These are phyloP conservation scores for Posidonia australis DNA, from an alignment of 106 monocot species.

Conservation along the genomic window DNA sequence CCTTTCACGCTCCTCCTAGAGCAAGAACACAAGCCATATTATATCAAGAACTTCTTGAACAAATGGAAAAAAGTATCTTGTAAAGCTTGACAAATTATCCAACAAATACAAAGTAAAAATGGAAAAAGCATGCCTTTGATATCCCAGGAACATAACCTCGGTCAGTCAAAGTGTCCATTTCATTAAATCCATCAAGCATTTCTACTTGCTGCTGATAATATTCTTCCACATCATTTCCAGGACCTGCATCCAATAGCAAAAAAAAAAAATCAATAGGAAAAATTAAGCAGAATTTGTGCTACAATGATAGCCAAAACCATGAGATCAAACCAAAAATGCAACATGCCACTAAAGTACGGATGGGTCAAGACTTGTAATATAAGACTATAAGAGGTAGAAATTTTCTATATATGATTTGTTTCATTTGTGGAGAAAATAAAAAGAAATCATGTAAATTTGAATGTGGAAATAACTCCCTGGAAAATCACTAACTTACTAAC, in stretches of 20 bases:
- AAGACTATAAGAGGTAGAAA: too few species aligned
- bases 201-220: constrained; percentile 95
- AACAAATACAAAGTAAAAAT: neutral
- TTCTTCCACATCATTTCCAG: constrained; percentile 80
- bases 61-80: neutral
- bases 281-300: too few species aligned
- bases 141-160: constrained; percentile 47
- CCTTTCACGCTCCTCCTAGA: constrained; percentile 78
- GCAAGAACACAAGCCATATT: neutral
- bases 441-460: too few species aligned
- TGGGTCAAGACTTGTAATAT: too few species aligned
- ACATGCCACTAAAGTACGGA: too few species aligned
- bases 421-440: too few species aligned
- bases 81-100: neutral
- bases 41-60: neutral
- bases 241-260: constrained; percentile 14
- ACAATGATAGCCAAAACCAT: too few species aligned
- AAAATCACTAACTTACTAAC: too few species aligned
- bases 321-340: too few species aligned
- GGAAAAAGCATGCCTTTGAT: constrained; percentile 41
- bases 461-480: too few species aligned
- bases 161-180: constrained; percentile 91
- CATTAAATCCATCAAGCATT: constrained; percentile 89
- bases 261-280: too few species aligned
- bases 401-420: too few species aligned